Evolutionary conservation across 2,329 filamentous ascomycete species (phyloP).

Genomic region (Aspergillus latus): DNA sequence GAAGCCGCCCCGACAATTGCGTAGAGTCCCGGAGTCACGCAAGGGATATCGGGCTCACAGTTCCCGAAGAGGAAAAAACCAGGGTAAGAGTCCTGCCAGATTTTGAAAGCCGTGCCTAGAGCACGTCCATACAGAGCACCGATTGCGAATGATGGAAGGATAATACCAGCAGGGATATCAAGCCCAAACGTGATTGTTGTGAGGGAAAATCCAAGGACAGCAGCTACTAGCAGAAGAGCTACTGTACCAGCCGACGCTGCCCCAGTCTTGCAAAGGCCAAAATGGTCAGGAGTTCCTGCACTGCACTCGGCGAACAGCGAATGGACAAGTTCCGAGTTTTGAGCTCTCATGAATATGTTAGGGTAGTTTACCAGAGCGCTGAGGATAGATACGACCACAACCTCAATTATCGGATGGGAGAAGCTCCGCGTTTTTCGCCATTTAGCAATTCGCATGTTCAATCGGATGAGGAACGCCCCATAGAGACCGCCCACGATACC

Average conservation of each 20-base stretch:
- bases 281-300: conserved; percentile 68
- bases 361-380: conserved; percentile 93
- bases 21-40: conserved; percentile 92
- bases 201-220: conserved; percentile 79
- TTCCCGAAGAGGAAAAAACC: conserved; percentile 72
- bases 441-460: conserved; percentile 81
- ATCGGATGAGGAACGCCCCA: conserved; percentile 89
- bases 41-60: conserved; percentile 82
- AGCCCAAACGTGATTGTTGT: conserved; percentile 88
- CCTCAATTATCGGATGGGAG: conserved; percentile 74
- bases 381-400: conserved; percentile 72
- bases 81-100: conserved; percentile 78
- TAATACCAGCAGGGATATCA: conserved; percentile 91
- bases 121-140: conserved; percentile 88
- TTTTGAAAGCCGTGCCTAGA: conserved; percentile 83
- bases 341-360: conserved; percentile 92
- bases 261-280: conserved; percentile 86
- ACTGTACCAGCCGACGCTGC: conserved; percentile 80
- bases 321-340: conserved; percentile 86
- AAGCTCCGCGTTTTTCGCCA: conserved; percentile 74
- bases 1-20: conserved; percentile 94
- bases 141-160: conserved; percentile 93
- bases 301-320: conserved; percentile 90
- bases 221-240: conserved; percentile 76
- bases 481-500: conserved; percentile 92